A percentile compares a stretch with the other conserved stretches of the same genome.
These are phyloP conservation scores for Arbutus unedo DNA, from an alignment of 148 eudicot genomes.

Conservation along the genomic window DNA sequence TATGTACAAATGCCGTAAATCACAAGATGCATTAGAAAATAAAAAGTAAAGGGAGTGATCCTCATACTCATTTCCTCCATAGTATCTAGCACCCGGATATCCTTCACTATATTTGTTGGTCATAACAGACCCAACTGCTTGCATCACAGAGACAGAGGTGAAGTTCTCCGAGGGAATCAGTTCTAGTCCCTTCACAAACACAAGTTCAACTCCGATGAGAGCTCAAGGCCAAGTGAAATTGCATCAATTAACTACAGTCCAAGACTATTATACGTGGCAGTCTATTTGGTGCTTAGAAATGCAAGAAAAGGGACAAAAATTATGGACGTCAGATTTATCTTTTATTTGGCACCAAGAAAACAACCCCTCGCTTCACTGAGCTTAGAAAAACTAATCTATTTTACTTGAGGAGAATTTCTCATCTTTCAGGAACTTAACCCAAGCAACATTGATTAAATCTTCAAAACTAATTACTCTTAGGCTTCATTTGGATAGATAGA, in stretches of 20 bases:
- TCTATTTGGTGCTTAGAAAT: background rate
- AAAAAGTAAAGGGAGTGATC: background rate
- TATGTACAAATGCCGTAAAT: background rate
- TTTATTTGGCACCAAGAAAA: constrained; percentile 1
- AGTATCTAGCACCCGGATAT: constrained; percentile 98
- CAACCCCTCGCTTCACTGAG: background rate
- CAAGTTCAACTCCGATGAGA: constrained; percentile 7
- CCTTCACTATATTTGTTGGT: constrained; percentile 99
- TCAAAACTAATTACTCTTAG: too few species aligned
- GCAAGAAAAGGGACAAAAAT: background rate
- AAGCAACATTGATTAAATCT: background rate
- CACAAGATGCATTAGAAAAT: background rate
- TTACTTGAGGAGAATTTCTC: background rate
- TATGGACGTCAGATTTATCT: background rate
- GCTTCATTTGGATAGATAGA: too few species aligned
- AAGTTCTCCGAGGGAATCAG: constrained; percentile 98
- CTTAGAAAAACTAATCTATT: background rate
- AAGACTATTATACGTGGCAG: background rate
- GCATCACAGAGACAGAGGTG: constrained; percentile 96
- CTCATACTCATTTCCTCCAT: constrained; percentile 98
- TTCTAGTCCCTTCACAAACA: constrained; percentile 67
- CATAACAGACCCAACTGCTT: constrained; percentile 99
- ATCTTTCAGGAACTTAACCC: background rate
- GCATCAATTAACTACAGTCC: background rate
- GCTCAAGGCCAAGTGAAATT: background rate